Evolutionary conservation across 345 rosid species (phyloP), one percentile per base, ranked within the genome.

Genomic region (Eucalyptus marginata): DNA sequence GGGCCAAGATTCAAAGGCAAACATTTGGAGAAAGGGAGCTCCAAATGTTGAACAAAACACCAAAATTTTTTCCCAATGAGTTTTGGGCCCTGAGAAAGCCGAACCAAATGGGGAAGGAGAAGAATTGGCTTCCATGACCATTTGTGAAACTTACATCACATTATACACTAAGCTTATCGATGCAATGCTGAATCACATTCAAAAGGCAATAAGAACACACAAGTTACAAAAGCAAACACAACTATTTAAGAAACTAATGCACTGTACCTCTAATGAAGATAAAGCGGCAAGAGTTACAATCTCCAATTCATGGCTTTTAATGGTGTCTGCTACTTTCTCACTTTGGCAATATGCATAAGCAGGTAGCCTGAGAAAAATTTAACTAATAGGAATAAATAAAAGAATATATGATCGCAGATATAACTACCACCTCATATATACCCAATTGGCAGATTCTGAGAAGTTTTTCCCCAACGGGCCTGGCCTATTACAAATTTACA

Each of bases 291-390:
- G 99, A 68, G 98, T 96, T 89, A 89, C 84, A 86, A 97, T 97
- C 94, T 96, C 99, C 90, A 98, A 90, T 91, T 95, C 93, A 87
- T 89, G 96, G 89, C 95, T 91, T 87, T 84, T 87, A 25, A 98
- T 93, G 49, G 92, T 90, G 84, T 93, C 94, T 17, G 91, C 93
- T 36, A 94, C 94, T 89, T 90, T 92, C n/a, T 94, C 94, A 90
- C 89, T 94, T 89, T 93, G 97, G 94, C 98, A 96, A 87, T 94
- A 91, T 47, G 95, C 98, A 92, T 93, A 96, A 87, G 96, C 99
- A 68, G 97, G 99, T 87, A 96, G 88, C 93, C 99, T 98, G 94
- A 90, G 90, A 43, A 91, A 49, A 44, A 24, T 29, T 31, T 18
- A 12, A 33, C 14, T 24, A 17, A 62, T 12, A 54, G 11, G 31